Evolutionary conservation across 2,329 filamentous ascomycete genomes (phyloP), one percentile per base, ranked within the genome.

Genomic region (Capronia coronata): DNA sequence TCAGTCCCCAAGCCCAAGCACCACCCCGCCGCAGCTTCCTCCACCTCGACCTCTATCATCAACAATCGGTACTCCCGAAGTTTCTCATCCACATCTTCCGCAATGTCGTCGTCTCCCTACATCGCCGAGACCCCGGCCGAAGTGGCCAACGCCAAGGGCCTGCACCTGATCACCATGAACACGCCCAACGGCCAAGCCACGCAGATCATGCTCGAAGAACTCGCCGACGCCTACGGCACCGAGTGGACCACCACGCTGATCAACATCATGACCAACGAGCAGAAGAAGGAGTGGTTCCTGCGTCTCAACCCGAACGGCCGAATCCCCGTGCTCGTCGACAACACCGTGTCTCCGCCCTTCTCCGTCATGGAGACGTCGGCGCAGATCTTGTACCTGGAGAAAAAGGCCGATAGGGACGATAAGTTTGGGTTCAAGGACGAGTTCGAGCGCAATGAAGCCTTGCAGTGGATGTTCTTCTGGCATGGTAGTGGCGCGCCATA

Each of bases 381-480:
- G 10, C 69, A 76, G 56, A 63, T 79, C 10, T 64, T 77, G 46
- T 78, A 78, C 57, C 68, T 78, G n/a, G 59, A 75, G 4, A 73
- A 76, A 51, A 61, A 67, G 25, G 66, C 63, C 49, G 76, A 78
- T 62, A 72, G 69, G 52, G 63, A 77, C 4, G 64, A 75, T 56
- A 64, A 62, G 3, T 77, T 78, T 58, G 71, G 72, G 14, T 79
- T 78, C 66, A 69, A 69, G 40, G 70, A 78, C 57, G 69, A 72
- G 13, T 61, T 76, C 5, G 75, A 78, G 62, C 64, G 68, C 11
- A 76, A 65, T 54, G 64, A 77, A 57, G 65, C 62, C 22, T 51
- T 76, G 34, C 75, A 78, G 58, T 78, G 75, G 75, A 64, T 75
- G 1, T 76, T 78, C 63, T 79, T 78, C 65, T 78, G 74, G 74